phyloP scores from a whole-genome alignment of 768 basidiomycete genomes.

The Fomitopsis serialis region DNA sequence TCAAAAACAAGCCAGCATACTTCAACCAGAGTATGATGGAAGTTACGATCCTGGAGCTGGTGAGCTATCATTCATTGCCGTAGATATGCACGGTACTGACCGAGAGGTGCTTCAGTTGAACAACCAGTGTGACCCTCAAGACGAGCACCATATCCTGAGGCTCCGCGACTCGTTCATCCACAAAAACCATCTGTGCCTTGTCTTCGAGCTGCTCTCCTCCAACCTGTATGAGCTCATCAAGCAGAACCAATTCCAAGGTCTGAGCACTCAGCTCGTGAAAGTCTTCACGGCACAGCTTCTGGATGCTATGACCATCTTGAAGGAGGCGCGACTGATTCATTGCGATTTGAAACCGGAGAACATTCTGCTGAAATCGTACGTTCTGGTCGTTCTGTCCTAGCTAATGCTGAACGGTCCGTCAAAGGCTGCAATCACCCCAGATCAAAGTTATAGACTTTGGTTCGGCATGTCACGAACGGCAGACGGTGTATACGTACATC shows the following conservation, averaged over 20 bases:
- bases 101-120: conserved; percentile 59
- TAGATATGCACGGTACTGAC: not conserved
- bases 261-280: conserved; percentile 95
- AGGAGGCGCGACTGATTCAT: conserved; percentile 94
- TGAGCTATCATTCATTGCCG: conserved; percentile 37
- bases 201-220: conserved; percentile 94
- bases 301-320: conserved; percentile 87
- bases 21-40: conserved; percentile 99
- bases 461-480: conserved; percentile 96
- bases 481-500: conserved; percentile 99
- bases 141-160: conserved; percentile 95
- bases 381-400: conserved; percentile 12
- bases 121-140: conserved; percentile 86
- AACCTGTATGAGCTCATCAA: conserved; percentile 99
- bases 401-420: conserved; percentile 4
- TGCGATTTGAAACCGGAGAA: conserved; percentile 99
- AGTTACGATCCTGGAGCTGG: conserved; percentile 94
- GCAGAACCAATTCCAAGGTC: conserved; percentile 98
- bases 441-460: conserved; percentile 99
- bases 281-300: conserved; percentile 96
- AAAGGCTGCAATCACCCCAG: conserved; percentile 89
- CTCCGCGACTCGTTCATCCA: conserved; percentile 96
- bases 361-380: conserved; percentile 91
- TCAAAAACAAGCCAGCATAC: conserved; percentile 99
- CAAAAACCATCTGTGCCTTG: conserved; percentile 92